Percentiles rank a stretch among this genome's conserved stretches.
phyloP scores from a whole-genome alignment of 345 rosid genomes.

The Camelina laxa region DNA sequence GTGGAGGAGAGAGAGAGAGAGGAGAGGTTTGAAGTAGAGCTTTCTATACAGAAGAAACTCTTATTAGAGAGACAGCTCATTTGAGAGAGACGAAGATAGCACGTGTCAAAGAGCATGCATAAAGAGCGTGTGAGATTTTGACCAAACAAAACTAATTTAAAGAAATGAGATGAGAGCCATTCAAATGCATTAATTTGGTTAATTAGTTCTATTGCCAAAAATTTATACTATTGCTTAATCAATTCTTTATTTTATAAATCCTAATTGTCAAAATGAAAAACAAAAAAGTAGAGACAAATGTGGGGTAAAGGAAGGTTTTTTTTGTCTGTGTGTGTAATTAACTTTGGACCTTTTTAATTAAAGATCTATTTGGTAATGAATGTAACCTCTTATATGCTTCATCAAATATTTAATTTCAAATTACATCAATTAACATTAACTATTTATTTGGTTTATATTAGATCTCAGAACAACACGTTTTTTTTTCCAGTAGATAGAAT shows the following conservation, averaged over 20 bases:
- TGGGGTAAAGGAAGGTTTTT: not conserved
- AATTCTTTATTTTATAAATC: not conserved
- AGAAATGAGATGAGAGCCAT: conserved; percentile 6
- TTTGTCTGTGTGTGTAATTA: not conserved
- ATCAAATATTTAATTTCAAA: not conserved
- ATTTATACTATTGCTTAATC: not conserved
- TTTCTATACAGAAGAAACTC: conserved; percentile 30
- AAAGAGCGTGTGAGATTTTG: conserved; percentile 43
- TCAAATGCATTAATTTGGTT: conserved; percentile 13
- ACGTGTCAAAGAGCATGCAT: conserved; percentile 49
- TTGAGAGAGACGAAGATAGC: conserved; percentile 38
- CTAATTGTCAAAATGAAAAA: not conserved
- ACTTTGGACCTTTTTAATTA: not conserved
- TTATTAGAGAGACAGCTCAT: conserved; percentile 45
- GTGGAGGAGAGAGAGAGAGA: conserved; percentile 16
- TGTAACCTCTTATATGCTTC: not conserved
- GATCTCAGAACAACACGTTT: not conserved
- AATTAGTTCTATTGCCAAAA: not conserved
- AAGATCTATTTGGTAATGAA: not conserved
- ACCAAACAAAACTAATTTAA: conserved; percentile 36
- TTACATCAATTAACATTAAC: not conserved
- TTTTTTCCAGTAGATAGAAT: not conserved
- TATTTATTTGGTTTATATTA: not conserved
- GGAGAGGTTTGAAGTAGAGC: conserved; percentile 1
- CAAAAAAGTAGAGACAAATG: conserved; percentile 4